Evolutionary conservation across 2,329 filamentous ascomycete species (phyloP).

Genomic region (Orbilia javanica): DNA sequence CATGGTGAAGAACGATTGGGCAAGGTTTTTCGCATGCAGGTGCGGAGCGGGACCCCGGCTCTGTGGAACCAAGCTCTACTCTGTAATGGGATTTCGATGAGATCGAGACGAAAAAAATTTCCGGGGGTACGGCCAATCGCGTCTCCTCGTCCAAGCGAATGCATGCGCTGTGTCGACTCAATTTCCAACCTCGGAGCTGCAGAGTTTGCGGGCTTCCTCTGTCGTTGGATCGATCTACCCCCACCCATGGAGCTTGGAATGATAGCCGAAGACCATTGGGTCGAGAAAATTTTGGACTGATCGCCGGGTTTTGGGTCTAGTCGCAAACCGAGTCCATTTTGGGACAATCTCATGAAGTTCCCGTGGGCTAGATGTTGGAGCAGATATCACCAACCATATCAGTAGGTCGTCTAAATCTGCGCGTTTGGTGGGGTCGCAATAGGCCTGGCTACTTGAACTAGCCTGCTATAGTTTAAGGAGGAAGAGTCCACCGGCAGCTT

Average conservation of each 20-base stretch:
- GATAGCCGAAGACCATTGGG: neutral
- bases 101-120: slow-evolving; percentile 12
- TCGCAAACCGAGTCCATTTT: neutral
- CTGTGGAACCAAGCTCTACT: slow-evolving; percentile 22
- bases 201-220: neutral
- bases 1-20: slow-evolving; percentile 1
- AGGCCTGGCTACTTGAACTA: neutral
- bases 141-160: neutral
- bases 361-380: neutral
- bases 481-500: neutral
- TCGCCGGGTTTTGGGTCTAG: neutral
- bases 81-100: slow-evolving; percentile 6
- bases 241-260: slow-evolving; percentile 4
- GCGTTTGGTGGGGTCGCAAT: neutral
- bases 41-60: slow-evolving; percentile 9
- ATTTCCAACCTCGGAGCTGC: neutral
- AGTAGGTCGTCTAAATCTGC: neutral
- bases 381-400: no score
- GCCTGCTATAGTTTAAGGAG: neutral
- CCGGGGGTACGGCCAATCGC: neutral
- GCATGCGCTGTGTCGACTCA: neutral
- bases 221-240: neutral
- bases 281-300: neutral
- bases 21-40: neutral
- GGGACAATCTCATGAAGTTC: slow-evolving; percentile 15